Evolutionary conservation across 805 yeast genomes (phyloP), one percentile per base, ranked within the genome.

Genomic region (Teunomyces pallodes): DNA sequence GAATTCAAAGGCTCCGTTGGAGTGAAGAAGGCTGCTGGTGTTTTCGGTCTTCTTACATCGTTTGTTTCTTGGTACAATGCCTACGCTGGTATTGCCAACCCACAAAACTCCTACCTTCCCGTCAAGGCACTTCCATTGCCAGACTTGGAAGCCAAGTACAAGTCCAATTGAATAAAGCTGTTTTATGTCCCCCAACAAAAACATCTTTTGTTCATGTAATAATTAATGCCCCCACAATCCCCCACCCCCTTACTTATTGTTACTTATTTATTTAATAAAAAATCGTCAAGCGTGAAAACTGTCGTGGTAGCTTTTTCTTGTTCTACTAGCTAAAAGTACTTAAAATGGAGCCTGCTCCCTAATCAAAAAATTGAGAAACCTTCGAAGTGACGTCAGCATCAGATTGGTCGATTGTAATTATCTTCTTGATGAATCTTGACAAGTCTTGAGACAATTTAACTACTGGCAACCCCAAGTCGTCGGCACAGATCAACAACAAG

Each of bases 21-120:
- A 2, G 26, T 61, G 3, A 70, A 67, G 43, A 69, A 71, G 52
- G 70, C 65, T 48, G 75, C 74, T 26, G 77, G 77, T 31, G 74
- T 70, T 5, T 70, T 72, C 49, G 77, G 77, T 5, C 26, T 72
- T 9, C 53, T 73, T 30, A 69, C 77, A 40, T 73, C 77, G 4
- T 70, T 73, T 49, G 47, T 60, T 28, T 75, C 77, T 17, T 73
- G 77, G 77, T 73, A 73, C 46, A 70, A 70, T 54, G 77, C 77
- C 12, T 73, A 69, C 46, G 76, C 77, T 13, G 77, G 77, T 69
- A 52, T 73, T 36, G 74, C 88, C 28, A 86, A 77, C 50, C 70
- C 68, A 32, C 84, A 82, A 59, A 87, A 86, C 65, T 71, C 89
- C 4, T 85, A 83, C 61, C 42, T 85, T 40, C 69, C 76, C 26